Base-by-base conservation (phyloP, 345 rosid species). In the Eutrema yunnanense region DNA sequence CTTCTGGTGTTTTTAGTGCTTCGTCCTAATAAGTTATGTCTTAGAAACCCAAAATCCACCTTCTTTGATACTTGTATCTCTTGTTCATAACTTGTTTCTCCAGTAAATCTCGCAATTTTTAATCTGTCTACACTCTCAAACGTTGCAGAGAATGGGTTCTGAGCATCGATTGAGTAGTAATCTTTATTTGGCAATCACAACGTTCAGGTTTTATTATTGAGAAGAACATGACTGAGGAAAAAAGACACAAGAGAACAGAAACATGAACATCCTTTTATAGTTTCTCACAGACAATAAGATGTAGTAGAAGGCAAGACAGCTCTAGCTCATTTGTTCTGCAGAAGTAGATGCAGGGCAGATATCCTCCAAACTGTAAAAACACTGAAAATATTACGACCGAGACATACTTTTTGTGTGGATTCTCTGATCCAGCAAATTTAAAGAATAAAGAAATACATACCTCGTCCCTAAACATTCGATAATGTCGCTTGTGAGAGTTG, bases 401-500 rank as follows among this genome's bases (percentile, higher is more conserved):
- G 27, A 56, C 3, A 11, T 42, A 61, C 4, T 5, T 0, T 1
- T 6, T 44, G 16, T 74, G 22, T 9, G 16, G 16, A 44, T 26
- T 53, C 16, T 67, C 27, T 44, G 50, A 59, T 51, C n/a, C 55
- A 34, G 30, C 16, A 60, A 58, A 4, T 46, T 58, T 19, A 32
- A 57, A n/a, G 10, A 62, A 47, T 46, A 54, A 64, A 55, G 9
- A 69, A 46, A 9, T 33, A 13, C 37, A 40, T 84, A 86, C 97
- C 98, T 94, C 73, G 70, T 79, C 37, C 97, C 97, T 44, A 91
- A 73, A 78, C 80, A 80, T 64, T 86, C 87, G 2, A 95, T 92
- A 73, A 95, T 90, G 76, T 92, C 96, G 2, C 82, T 77, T 12
- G 97, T 88, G 46, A 95, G 93, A 61, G 99, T 90, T 48, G 99